Evolutionary conservation across 2,329 filamentous ascomycete genomes (phyloP).

Genomic region (Neonectria punicea): DNA sequence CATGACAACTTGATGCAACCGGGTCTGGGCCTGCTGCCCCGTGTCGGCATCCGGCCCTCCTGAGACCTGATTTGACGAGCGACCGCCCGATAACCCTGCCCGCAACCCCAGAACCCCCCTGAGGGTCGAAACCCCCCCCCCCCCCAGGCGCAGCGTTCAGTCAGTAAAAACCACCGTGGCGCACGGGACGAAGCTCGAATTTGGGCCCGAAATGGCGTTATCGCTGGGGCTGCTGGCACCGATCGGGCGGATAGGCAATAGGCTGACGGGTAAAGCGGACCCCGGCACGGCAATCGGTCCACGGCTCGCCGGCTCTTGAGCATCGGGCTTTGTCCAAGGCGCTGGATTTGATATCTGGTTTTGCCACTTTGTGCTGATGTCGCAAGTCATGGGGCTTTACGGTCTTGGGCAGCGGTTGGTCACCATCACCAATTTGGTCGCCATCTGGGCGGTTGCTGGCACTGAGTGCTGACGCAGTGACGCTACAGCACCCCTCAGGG

Average conservation of each 20-base stretch:
- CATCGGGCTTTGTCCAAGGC: background rate
- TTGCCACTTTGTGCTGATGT: slow-evolving; percentile 7
- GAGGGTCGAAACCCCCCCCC: slow-evolving; percentile 10
- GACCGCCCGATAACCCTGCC: slow-evolving; percentile 8
- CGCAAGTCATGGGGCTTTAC: background rate
- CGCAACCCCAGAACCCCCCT: slow-evolving; percentile 4
- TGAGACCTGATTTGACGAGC: slow-evolving; percentile 2
- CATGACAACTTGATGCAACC: slow-evolving; percentile 6
- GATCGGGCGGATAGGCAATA: slow-evolving; percentile 37
- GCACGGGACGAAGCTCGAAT: slow-evolving; percentile 39
- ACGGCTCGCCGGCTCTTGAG: slow-evolving; percentile 24
- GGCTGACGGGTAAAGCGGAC: slow-evolving; percentile 36
- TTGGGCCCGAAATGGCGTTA: slow-evolving; percentile 41
- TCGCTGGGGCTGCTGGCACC: slow-evolving; percentile 37
- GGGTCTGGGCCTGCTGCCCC: background rate
- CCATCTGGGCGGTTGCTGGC: slow-evolving; percentile 4
- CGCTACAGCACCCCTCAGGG: background rate
- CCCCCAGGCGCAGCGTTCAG: slow-evolving; percentile 19
- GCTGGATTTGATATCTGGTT: slow-evolving; percentile 8
- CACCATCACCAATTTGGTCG: background rate
- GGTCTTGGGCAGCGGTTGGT: background rate
- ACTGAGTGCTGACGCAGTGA: background rate
- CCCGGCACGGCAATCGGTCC: slow-evolving; percentile 38
- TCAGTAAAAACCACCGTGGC: slow-evolving; percentile 18
- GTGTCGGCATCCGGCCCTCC: slow-evolving; percentile 3